phyloP scores from a whole-genome alignment of 345 rosid species.

The Psidium guajava region DNA sequence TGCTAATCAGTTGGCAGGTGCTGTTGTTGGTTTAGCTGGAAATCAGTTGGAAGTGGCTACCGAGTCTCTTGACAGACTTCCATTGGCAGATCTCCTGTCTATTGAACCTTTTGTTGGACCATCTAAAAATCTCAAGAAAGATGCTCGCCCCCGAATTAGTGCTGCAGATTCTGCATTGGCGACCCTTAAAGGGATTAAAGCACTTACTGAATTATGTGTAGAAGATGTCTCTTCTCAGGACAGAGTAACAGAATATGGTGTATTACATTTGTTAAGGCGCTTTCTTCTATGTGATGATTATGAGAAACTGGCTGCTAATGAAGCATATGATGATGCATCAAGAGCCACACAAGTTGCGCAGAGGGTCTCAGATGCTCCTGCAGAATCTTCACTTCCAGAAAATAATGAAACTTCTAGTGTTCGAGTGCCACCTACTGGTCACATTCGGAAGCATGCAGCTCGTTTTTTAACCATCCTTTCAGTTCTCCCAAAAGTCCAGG shows the following conservation, averaged over 20 bases:
- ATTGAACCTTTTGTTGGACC: constrained; percentile 74
- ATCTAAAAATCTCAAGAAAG: constrained; percentile 61
- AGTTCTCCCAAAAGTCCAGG: constrained; percentile 62
- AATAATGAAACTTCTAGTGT: constrained; percentile 43
- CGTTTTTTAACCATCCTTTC: constrained; percentile 78
- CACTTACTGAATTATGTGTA: constrained; percentile 66
- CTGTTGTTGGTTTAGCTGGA: constrained; percentile 74
- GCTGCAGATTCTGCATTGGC: constrained; percentile 87
- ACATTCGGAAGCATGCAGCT: constrained; percentile 91
- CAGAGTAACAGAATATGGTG: constrained; percentile 53
- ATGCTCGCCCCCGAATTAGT: constrained; percentile 41
- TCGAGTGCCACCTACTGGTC: constrained; percentile 83
- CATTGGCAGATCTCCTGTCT: constrained; percentile 77
- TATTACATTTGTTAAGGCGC: constrained; percentile 79
- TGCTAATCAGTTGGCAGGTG: constrained; percentile 57
- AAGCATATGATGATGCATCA: constrained; percentile 95
- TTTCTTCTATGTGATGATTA: constrained; percentile 76
- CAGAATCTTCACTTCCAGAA: constrained; percentile 32
- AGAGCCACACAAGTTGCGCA: constrained; percentile 52
- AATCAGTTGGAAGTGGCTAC: constrained; percentile 37
- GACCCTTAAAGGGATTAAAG: constrained; percentile 81
- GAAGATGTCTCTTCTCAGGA: constrained; percentile 62
- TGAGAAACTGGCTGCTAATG: constrained; percentile 81
- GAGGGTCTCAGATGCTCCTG: constrained; percentile 23
- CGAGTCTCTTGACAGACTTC: constrained; percentile 42